Percentiles rank a stretch among this genome's conserved stretches.
Conservation (phyloP, 106 monocot species). For the Iris macrosiphon region DNA sequence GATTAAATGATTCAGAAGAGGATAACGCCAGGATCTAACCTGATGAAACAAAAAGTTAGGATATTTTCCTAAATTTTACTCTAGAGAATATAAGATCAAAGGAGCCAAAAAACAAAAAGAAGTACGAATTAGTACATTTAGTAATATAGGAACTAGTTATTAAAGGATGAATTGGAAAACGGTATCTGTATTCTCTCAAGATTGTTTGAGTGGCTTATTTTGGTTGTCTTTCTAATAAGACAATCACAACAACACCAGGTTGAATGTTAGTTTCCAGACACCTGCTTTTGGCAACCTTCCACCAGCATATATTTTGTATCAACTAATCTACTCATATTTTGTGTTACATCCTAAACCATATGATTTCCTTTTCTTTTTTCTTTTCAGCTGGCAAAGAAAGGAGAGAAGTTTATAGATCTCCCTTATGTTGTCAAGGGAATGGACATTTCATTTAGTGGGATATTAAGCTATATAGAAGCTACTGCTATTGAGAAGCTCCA, state of each 20-base stretch:
- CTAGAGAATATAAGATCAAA: too few species aligned
- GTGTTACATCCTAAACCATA: not conserved
- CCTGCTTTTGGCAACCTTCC: not conserved
- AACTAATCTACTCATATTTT: not conserved
- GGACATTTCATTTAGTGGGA: constrained; percentile 98
- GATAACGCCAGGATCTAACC: too few species aligned
- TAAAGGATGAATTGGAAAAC: too few species aligned
- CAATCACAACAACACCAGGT: not conserved
- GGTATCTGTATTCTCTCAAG: too few species aligned
- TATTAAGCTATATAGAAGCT: constrained; percentile 95
- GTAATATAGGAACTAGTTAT: too few species aligned
- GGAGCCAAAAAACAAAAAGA: too few species aligned
- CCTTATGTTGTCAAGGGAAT: constrained; percentile 97
- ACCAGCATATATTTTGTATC: not conserved
- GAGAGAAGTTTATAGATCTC: constrained; percentile 81
- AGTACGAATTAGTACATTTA: too few species aligned
- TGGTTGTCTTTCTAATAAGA: not conserved
- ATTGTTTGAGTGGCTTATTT: too few species aligned
- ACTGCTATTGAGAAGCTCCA: constrained; percentile 85
- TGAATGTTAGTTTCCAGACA: not conserved
- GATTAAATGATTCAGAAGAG: too few species aligned
- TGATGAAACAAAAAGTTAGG: too few species aligned
- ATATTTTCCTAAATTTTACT: too few species aligned
- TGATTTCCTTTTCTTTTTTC: not conserved
- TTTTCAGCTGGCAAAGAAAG: constrained; percentile 85